Percentiles rank a stretch among this genome's conserved stretches.
Conservation (phyloP, 2,329 filamentous ascomycete species). For the Xylaria sp. region DNA sequence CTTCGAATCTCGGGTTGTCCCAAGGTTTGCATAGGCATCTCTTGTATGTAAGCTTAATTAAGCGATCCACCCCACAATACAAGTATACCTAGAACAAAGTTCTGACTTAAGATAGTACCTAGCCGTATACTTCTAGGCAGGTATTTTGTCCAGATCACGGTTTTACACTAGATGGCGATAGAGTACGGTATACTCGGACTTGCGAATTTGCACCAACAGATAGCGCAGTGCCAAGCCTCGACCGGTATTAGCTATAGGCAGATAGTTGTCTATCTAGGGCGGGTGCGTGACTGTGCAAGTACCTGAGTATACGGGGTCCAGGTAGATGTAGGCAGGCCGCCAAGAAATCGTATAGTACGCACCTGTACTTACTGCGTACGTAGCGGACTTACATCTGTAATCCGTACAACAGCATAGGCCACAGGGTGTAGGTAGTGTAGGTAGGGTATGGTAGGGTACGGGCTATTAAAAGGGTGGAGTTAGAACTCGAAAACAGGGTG, state of each 20-base stretch:
- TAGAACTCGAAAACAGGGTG: background rate
- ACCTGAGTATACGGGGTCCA: background rate
- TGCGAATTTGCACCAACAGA: background rate
- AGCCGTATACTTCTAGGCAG: background rate
- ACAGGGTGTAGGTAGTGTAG: too few relatives aligned
- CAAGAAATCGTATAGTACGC: constrained; percentile 4
- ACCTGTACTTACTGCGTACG: too few relatives aligned
- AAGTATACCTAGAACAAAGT: background rate
- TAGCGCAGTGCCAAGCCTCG: background rate
- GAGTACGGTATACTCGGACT: background rate
- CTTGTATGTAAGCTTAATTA: constrained; percentile 33
- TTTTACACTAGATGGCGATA: constrained; percentile 8
- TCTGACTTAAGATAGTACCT: background rate
- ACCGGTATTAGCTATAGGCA: background rate
- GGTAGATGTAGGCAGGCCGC: constrained; percentile 3
- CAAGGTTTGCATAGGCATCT: background rate
- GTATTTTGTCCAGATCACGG: background rate
- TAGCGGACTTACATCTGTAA: constrained; percentile 1
- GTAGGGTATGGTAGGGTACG: background rate
- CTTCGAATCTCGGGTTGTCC: background rate
- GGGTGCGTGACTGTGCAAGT: too few relatives aligned
- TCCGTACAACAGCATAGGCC: background rate
- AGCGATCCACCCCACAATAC: constrained; percentile 17
- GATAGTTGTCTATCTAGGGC: too few relatives aligned
- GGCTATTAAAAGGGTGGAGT: constrained; percentile 11